These are phyloP conservation scores for Trichoderma koningii DNA, from an alignment of 2,329 filamentous ascomycete genomes.

Conservation along the genomic window DNA sequence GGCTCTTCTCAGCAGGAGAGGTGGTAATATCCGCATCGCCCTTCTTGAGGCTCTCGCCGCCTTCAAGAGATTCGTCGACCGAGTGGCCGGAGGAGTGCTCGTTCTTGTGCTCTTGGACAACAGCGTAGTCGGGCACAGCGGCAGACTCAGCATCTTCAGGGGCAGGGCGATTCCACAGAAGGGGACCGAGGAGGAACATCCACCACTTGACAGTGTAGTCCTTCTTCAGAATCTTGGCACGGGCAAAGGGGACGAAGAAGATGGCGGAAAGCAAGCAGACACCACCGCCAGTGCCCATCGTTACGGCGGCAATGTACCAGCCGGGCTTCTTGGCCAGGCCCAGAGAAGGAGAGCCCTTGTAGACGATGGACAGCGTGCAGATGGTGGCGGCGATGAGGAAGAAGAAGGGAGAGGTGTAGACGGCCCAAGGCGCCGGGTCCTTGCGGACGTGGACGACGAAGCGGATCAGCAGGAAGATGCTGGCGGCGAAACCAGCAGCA, in stretches of 20 bases:
- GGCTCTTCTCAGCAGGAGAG: constrained; percentile 43
- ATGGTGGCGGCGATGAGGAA: constrained; percentile 75
- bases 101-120: constrained; percentile 65
- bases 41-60: constrained; percentile 33
- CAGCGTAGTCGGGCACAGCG: constrained; percentile 73
- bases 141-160: constrained; percentile 56
- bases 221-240: constrained; percentile 68
- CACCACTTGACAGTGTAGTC: constrained; percentile 67
- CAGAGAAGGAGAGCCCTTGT: constrained; percentile 75
- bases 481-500: constrained; percentile 63
- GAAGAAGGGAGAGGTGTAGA: constrained; percentile 73
- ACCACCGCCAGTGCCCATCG: constrained; percentile 63
- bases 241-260: constrained; percentile 73
- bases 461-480: constrained; percentile 69
- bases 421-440: constrained; percentile 71
- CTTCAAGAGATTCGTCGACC: constrained; percentile 32
- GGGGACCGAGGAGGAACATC: constrained; percentile 62
- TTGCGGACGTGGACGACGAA: constrained; percentile 68
- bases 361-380: constrained; percentile 76
- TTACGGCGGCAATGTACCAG: constrained; percentile 68
- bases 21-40: constrained; percentile 31
- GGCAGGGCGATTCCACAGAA: constrained; percentile 62
- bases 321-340: constrained; percentile 65
- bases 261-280: constrained; percentile 61
- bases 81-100: constrained; percentile 37